Base-by-base conservation (phyloP, 805 yeast genomes). In the Lachancea sp. region DNA sequence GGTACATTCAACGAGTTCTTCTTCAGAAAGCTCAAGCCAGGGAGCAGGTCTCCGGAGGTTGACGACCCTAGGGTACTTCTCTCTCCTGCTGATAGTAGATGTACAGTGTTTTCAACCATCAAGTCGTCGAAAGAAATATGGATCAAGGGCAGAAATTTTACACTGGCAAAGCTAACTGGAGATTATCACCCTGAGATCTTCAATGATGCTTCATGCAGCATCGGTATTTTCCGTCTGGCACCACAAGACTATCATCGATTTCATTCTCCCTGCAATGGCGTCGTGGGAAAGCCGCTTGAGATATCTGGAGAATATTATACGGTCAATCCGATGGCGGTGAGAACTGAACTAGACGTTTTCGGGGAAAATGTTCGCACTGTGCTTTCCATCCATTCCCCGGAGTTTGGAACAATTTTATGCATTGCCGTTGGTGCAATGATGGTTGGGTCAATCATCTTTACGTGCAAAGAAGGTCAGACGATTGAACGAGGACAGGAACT, bases 181-280 rank as follows among this genome's bases (percentile, higher is more conserved):
- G 63, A 65, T 3, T 68, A 69, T 26, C 62, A 65, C 32, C 69
- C 75, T 32, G 53, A 56, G 11, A 49, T 52, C 10, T 77, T 75
- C 50, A 74, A 73, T 31, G 62, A 67, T 29, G 54, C 63, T 8
- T 63, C 69, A 13, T 84, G 88, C 35, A 69, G 89, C 3, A 63
- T 90, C 36, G 90, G 84, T 0, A 77, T 91, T 1, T 91, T 91
- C 63, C 68, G 99, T 46, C 68, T 91, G 36, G 98, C 99, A 0
- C 99, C 99, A 1, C 99, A 91, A 61, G 99, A 91, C 62, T 91
- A 91, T 59, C 99, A 91, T 60, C 70, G 99, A 37, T 90, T 91
- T 64, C 99, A 91, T 62, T 74, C 79, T 13, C 96, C 97, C 0
- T 90, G 93, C 2, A 76, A 74, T 47, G 98, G 97, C 2, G 59